phyloP scores from a whole-genome alignment of 1,139 yeast genomes.

The Nakaseomyces nivariensis region DNA sequence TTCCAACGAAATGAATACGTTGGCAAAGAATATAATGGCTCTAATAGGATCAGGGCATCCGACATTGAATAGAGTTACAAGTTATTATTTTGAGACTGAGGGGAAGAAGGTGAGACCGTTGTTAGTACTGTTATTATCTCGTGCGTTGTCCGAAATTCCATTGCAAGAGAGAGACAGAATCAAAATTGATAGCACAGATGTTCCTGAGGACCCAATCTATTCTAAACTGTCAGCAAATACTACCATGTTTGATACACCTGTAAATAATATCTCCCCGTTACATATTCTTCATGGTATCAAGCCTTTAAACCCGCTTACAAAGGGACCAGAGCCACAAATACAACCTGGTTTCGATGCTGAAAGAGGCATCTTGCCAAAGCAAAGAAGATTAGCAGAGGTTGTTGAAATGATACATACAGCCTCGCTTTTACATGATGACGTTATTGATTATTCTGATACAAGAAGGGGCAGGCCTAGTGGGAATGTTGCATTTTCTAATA shows the following conservation, averaged over 20 bases:
- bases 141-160: conserved; percentile 75
- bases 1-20: conserved; percentile 85
- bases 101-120: conserved; percentile 94
- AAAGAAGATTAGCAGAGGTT: conserved; percentile 88
- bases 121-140: conserved; percentile 70
- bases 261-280: conserved; percentile 60
- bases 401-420: conserved; percentile 99
- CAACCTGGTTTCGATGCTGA: conserved; percentile 39
- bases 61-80: conserved; percentile 76
- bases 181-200: conserved; percentile 50
- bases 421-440: conserved; percentile 92
- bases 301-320: conserved; percentile 79
- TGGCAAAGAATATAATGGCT: conserved; percentile 78
- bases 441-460: conserved; percentile 84
- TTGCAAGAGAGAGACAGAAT: conserved; percentile 55
- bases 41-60: conserved; percentile 93
- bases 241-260: conserved; percentile 26
- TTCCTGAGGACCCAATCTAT: conserved; percentile 52
- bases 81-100: conserved; percentile 90
- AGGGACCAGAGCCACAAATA: conserved; percentile 68
- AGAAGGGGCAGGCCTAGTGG: conserved; percentile 89
- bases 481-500: conserved; percentile 86
- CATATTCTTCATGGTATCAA: conserved; percentile 80
- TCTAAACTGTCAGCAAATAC: conserved; percentile 15
- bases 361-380: conserved; percentile 80